A percentile compares a stretch with the other conserved stretches of the same genome.
These are phyloP conservation scores for Fusarium papillatum DNA, from an alignment of 2,329 filamentous ascomycete genomes.

Conservation along the genomic window DNA sequence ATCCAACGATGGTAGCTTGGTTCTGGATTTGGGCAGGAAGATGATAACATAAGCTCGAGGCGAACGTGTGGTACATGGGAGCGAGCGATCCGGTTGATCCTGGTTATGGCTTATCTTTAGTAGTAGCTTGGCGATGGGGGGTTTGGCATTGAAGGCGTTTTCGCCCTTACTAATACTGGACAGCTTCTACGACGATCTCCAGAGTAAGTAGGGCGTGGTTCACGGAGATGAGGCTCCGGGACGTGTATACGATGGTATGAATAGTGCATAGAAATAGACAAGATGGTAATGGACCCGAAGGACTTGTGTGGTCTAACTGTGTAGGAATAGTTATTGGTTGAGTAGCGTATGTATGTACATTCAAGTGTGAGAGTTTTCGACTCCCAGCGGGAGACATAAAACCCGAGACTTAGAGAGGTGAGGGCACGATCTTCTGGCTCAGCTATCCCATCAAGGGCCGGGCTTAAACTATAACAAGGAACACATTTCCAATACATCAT, in stretches of 20 bases:
- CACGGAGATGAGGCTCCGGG: slow-evolving; percentile 31
- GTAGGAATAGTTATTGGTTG: not conserved
- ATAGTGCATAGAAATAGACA: slow-evolving; percentile 42
- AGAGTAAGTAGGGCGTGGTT: slow-evolving; percentile 16
- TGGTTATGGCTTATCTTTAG: slow-evolving; percentile 20
- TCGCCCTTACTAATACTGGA: slow-evolving; percentile 14
- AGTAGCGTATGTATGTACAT: not conserved
- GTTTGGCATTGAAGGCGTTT: slow-evolving; percentile 26
- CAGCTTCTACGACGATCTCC: slow-evolving; percentile 6
- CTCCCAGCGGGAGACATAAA: no score
- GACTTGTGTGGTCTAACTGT: not conserved
- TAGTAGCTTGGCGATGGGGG: slow-evolving; percentile 15
- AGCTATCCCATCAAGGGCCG: no score
- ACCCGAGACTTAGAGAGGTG: no score
- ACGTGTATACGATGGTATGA: slow-evolving; percentile 38
- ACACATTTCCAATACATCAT: no score
- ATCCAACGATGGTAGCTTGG: slow-evolving; percentile 13
- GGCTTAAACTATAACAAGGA: no score
- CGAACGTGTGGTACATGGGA: slow-evolving; percentile 23
- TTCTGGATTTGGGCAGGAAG: slow-evolving; percentile 28
- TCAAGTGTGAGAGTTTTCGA: no score
- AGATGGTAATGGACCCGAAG: slow-evolving; percentile 10
- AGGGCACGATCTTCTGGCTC: no score
- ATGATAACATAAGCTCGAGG: slow-evolving; percentile 3
- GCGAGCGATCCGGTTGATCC: slow-evolving; percentile 25